phyloP scores from a whole-genome alignment of 768 basidiomycete genomes.

The Mrakia hoshinonis region DNA sequence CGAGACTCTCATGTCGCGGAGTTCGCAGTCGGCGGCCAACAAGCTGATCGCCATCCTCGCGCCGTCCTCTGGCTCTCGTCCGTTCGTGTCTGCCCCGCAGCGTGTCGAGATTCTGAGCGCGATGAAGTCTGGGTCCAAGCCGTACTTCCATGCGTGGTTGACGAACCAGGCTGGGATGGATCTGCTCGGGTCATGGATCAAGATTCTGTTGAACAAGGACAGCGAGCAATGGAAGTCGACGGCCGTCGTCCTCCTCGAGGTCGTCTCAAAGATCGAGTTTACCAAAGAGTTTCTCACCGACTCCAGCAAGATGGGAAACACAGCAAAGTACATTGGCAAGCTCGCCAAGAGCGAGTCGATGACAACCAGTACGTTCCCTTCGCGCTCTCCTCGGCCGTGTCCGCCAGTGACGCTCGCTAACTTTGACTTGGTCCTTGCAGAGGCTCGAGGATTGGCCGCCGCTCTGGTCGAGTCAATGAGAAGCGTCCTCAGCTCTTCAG shows the following conservation, averaged over 20 bases:
- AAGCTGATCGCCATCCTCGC: background rate
- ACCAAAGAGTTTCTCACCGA: slow-evolving; percentile 48
- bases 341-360: background rate
- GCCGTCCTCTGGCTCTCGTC: background rate
- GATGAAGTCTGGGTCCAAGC: background rate
- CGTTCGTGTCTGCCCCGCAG: background rate
- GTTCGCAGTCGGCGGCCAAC: background rate
- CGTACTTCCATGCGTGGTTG: background rate
- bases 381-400: background rate
- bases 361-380: background rate
- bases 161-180: background rate
- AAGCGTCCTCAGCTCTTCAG: too few species aligned
- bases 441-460: too few species aligned
- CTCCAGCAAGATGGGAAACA: slow-evolving; percentile 50
- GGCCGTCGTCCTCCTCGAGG: background rate
- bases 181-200: background rate
- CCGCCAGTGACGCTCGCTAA: background rate
- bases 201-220: background rate
- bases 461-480: too few species aligned
- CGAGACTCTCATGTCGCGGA: background rate
- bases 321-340: background rate
- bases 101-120: background rate
- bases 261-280: background rate
- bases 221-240: background rate
- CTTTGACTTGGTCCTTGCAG: too few species aligned